Conservation (phyloP, 2,329 filamentous ascomycete species). For the Ophiognomonia clavigignenti-juglandacearum region DNA sequence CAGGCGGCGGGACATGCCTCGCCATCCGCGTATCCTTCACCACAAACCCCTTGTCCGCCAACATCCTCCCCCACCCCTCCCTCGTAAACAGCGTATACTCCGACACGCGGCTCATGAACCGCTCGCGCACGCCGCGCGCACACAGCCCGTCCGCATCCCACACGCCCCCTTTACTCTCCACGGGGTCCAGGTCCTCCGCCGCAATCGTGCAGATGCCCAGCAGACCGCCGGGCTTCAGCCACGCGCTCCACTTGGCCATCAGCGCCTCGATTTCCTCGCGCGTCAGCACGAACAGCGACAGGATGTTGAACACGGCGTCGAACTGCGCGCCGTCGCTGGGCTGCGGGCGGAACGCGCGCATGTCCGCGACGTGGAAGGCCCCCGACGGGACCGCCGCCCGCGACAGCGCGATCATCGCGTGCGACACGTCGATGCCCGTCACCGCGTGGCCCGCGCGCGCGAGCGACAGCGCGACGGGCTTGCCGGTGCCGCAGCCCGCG, state of each 20-base stretch:
- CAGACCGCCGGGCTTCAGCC: slow-evolving; percentile 18
- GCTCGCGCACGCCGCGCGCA: slow-evolving; percentile 1
- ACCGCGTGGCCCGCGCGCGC: slow-evolving; percentile 25
- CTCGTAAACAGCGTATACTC: slow-evolving; percentile 2
- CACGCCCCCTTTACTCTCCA: background rate
- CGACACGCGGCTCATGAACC: slow-evolving; percentile 1
- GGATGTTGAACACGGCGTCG: slow-evolving; percentile 23
- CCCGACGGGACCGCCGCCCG: slow-evolving; percentile 21
- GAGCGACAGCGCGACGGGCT: slow-evolving; percentile 21
- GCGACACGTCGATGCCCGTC: slow-evolving; percentile 25
- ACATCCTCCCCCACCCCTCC: background rate
- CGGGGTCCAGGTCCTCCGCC: slow-evolving; percentile 5
- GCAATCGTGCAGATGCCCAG: slow-evolving; percentile 14
- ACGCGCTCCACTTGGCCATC: slow-evolving; percentile 9
- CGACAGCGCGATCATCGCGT: slow-evolving; percentile 22
- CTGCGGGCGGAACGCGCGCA: slow-evolving; percentile 17
- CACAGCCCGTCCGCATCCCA: slow-evolving; percentile 1
- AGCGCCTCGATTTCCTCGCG: slow-evolving; percentile 22
- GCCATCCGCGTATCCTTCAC: background rate
- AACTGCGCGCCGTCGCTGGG: slow-evolving; percentile 16
- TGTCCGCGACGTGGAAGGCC: slow-evolving; percentile 21
- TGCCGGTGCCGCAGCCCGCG: slow-evolving; percentile 26
- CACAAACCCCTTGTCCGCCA: background rate
- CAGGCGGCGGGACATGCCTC: slow-evolving; percentile 1
- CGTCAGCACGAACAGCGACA: slow-evolving; percentile 23